phyloP scores from a whole-genome alignment of 352 stramenopile genomes.

The Phytophthora cactorum region DNA sequence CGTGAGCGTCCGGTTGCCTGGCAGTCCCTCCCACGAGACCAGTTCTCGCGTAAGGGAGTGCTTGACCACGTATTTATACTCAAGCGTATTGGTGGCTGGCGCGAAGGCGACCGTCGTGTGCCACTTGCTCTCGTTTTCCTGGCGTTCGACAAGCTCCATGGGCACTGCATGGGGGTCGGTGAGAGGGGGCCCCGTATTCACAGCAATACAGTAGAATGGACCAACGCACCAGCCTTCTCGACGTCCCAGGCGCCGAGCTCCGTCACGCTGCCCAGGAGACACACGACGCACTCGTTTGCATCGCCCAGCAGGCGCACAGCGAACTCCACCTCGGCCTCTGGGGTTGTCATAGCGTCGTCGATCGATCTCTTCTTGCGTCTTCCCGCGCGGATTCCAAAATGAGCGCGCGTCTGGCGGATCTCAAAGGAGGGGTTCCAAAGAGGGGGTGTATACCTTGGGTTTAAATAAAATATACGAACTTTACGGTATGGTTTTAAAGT shows the following conservation, averaged over 20 bases:
- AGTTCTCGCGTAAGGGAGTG: conserved; percentile 41
- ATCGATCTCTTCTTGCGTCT: not conserved
- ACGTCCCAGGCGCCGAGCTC: conserved; percentile 75
- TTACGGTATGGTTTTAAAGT: no score
- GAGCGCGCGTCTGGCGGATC: not conserved
- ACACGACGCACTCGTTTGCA: conserved; percentile 40
- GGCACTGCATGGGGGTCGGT: conserved; percentile 40
- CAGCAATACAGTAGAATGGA: not conserved
- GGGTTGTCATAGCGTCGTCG: conserved; percentile 5
- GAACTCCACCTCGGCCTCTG: conserved; percentile 39
- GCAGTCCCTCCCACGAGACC: conserved; percentile 75
- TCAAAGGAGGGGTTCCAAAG: no score
- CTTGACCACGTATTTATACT: conserved; percentile 86
- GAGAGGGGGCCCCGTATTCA: not conserved
- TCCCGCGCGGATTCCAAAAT: not conserved
- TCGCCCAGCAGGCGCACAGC: conserved; percentile 44
- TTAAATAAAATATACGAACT: no score
- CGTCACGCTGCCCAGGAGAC: conserved; percentile 51
- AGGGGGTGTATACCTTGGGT: no score
- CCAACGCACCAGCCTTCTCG: conserved; percentile 47
- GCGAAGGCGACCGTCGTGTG: conserved; percentile 41
- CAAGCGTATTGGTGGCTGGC: conserved; percentile 36
- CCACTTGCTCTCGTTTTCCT: conserved; percentile 48
- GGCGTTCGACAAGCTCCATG: conserved; percentile 43
- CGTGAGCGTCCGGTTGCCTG: conserved; percentile 70